phyloP scores from a whole-genome alignment of 2,329 filamentous ascomycete species.

The Tolypocladium paradoxum region DNA sequence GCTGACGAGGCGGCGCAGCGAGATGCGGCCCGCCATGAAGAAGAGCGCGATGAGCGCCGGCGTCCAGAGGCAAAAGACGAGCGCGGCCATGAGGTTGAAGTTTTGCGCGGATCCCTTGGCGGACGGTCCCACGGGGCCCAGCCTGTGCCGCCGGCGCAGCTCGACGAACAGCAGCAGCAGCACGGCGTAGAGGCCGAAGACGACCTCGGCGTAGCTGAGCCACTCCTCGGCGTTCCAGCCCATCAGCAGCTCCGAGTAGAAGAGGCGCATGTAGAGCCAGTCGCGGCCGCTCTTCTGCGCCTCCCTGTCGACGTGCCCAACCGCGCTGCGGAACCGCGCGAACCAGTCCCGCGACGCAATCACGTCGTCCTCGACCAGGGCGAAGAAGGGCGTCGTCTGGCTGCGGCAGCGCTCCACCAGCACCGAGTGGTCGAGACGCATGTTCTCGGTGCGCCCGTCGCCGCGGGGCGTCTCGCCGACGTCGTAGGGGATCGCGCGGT shows the following conservation, averaged over 20 bases:
- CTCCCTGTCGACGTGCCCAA: constrained; percentile 16
- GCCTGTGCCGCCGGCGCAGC: constrained; percentile 1
- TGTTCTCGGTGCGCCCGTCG: constrained; percentile 19
- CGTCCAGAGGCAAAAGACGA: constrained; percentile 19
- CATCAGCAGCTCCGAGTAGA: constrained; percentile 26
- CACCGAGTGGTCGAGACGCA: constrained; percentile 21
- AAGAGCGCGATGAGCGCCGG: constrained; percentile 19
- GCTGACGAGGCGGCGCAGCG: constrained; percentile 15
- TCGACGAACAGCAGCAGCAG: constrained; percentile 10
- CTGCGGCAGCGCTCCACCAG: constrained; percentile 20
- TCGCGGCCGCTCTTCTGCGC: constrained; percentile 8
- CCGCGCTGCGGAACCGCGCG: constrained; percentile 13
- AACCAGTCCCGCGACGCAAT: constrained; percentile 24
- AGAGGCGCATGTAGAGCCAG: constrained; percentile 26
- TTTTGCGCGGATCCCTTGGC: constrained; percentile 7
- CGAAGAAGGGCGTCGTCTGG: constrained; percentile 20
- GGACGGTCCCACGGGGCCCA: constrained; percentile 1
- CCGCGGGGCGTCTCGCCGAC: constrained; percentile 13
- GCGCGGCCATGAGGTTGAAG: constrained; percentile 13
- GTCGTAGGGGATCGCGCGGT: constrained; percentile 12
- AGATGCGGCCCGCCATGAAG: constrained; percentile 18
- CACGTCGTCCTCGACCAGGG: constrained; percentile 26
- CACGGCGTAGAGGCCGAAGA: constrained; percentile 15
- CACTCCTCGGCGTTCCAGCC: constrained; percentile 27
- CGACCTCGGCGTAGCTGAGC: constrained; percentile 15